Evolutionary conservation across 2,329 filamentous ascomycete species (phyloP).

Genomic region (Cladosporium velox): DNA sequence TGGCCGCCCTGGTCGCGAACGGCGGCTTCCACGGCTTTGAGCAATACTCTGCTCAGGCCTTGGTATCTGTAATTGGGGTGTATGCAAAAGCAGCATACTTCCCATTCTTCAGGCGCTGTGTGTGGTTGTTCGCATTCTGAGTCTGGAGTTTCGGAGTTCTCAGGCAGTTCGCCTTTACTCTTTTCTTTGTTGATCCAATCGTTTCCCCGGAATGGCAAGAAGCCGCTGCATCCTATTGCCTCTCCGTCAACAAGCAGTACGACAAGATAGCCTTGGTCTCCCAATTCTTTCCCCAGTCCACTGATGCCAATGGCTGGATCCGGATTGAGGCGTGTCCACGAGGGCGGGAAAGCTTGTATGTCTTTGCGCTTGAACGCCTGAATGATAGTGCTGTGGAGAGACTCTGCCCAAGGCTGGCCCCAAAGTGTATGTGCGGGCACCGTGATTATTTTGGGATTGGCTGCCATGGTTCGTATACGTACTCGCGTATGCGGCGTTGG

Average conservation of each 20-base stretch:
- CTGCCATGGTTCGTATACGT: conserved; percentile 12
- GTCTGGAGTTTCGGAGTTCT: neutral
- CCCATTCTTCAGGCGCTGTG: conserved; percentile 23
- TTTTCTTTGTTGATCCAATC: conserved; percentile 27
- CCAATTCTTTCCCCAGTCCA: conserved; percentile 27
- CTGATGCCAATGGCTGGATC: conserved; percentile 23
- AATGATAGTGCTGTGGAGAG: conserved; percentile 28
- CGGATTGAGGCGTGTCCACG: conserved; percentile 29
- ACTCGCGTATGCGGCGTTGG: neutral
- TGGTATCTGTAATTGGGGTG: conserved; percentile 24
- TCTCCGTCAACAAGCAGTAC: conserved; percentile 23
- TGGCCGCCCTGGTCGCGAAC: conserved; percentile 25
- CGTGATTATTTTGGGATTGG: conserved; percentile 19
- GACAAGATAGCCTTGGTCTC: conserved; percentile 24
- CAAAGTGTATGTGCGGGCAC: conserved; percentile 23
- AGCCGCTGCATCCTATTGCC: conserved; percentile 29
- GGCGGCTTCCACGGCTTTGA: conserved; percentile 21
- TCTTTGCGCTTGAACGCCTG: conserved; percentile 27
- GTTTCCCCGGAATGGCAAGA: conserved; percentile 28
- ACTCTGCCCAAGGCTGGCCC: conserved; percentile 27
- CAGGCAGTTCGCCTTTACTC: neutral
- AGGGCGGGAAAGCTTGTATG: conserved; percentile 27
- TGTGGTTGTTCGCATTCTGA: neutral
- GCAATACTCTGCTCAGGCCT: conserved; percentile 25
- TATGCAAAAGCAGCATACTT: conserved; percentile 33